Evolutionary conservation across 148 eudicot species (phyloP).

Genomic region (Persicaria maculosa): DNA sequence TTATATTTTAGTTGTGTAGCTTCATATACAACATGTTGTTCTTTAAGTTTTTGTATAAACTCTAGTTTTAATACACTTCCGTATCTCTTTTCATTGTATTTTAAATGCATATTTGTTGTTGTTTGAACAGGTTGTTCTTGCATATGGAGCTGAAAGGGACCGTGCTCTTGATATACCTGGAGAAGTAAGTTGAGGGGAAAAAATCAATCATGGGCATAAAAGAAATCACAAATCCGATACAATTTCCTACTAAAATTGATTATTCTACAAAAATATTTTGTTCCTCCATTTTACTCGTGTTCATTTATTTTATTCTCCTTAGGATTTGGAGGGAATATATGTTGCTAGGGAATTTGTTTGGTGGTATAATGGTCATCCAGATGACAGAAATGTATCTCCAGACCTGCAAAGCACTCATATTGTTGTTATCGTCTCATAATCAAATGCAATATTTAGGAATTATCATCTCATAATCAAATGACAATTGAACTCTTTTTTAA

Average conservation of each 20-base stretch:
- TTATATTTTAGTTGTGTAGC: too few relatives aligned
- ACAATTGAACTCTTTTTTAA: neutral
- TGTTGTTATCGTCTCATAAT: too few relatives aligned
- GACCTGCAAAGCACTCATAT: slow-evolving; percentile 72
- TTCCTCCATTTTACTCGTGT: neutral
- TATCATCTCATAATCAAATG: too few relatives aligned
- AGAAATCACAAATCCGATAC: neutral
- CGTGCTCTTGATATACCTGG: slow-evolving; percentile 72
- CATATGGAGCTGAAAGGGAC: slow-evolving; percentile 98
- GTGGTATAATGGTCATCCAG: slow-evolving; percentile 99
- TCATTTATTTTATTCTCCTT: slow-evolving; percentile 8
- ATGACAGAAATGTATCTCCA: slow-evolving; percentile 56
- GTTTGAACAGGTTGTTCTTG: slow-evolving; percentile 66
- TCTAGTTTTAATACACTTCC: too few relatives aligned
- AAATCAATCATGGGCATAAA: neutral
- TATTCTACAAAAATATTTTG: slow-evolving; percentile 2
- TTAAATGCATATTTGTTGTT: too few relatives aligned
- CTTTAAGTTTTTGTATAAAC: too few relatives aligned
- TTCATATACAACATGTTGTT: too few relatives aligned
- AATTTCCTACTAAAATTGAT: neutral
- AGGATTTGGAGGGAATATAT: slow-evolving; percentile 63
- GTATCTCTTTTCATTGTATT: too few relatives aligned
- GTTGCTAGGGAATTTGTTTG: slow-evolving; percentile 97
- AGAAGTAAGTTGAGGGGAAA: slow-evolving; percentile 43
- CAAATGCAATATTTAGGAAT: too few relatives aligned